Evolutionary conservation across 2,329 filamentous ascomycete species (phyloP), one percentile per base, ranked within the genome.

Genomic region (Aureobasidium sp.): DNA sequence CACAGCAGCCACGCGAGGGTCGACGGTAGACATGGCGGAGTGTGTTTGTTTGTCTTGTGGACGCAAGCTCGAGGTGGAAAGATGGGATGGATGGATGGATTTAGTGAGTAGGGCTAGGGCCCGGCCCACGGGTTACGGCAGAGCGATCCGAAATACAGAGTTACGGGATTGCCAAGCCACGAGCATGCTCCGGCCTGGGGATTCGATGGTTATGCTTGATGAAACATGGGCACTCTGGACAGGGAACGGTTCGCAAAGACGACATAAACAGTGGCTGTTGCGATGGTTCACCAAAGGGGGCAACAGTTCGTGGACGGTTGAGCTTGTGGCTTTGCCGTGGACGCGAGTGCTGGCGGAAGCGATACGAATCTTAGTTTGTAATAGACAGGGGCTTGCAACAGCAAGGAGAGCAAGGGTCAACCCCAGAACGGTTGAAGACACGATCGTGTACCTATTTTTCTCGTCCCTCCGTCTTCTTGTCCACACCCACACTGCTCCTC

Each of bases 1-100:
- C 23, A 82, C 67, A 29, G 71, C 71, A 46, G 80, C 79, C 35
- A 82, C 80, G 62, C 77, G 76, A 46, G 77, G 67, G 67, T 83
- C 80, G 58, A 83, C 65, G 46, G 71, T 68, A 19, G 77, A 64
- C 77, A 79, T 80, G n/a, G 46, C 47, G 19, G 33, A 17, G n/a
- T 15, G 55, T 38, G 31, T 31, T 2, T 46, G 11, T 35, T n/a
- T n/a, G n/a, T n/a, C n/a, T n/a, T 29, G 43, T 23, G 31, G n/a
- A n/a, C n/a, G n/a, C n/a, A n/a, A n/a, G n/a, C n/a, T 49, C 21
- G 21, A 19, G 51, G 5, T 31, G 17, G 37, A 54, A 42, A 42
- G 50, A 53, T 42, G 50, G 10, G 25, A 37, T 50, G 47, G 37
- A 17, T n/a, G 33, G 19, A 37, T 37, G 31, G n/a, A 35, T 35